phyloP scores from a whole-genome alignment of 768 basidiomycete genomes.

The Tulasnella sp. region DNA sequence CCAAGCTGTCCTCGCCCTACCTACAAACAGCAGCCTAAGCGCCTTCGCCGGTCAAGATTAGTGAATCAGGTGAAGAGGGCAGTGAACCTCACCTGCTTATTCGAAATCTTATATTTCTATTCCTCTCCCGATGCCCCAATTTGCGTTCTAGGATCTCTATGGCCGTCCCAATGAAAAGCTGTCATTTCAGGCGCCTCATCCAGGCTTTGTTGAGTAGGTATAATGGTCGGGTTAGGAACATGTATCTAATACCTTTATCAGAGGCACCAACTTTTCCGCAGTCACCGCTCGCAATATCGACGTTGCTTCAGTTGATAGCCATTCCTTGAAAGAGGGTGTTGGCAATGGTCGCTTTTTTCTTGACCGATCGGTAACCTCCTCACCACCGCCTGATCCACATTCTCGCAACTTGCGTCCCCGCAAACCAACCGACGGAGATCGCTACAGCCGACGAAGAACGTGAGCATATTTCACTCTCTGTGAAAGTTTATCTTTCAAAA shows the following conservation, averaged over 20 bases:
- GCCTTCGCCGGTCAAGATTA: neutral
- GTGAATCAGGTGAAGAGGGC: neutral
- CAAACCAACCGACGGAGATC: neutral
- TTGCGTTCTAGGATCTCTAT: neutral
- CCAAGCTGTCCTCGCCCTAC: neutral
- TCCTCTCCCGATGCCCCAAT: neutral
- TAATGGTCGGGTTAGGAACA: neutral
- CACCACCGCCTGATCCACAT: neutral
- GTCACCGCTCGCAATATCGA: neutral
- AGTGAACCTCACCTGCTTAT: neutral
- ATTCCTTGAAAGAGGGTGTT: neutral
- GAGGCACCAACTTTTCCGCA: neutral
- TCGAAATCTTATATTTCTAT: neutral
- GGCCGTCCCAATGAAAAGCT: neutral
- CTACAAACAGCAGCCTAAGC: neutral
- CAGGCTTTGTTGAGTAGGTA: neutral
- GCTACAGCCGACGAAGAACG: neutral
- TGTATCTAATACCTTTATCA: neutral
- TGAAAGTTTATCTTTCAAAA: neutral
- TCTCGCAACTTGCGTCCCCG: neutral
- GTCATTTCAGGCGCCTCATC: neutral
- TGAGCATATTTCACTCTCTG: neutral
- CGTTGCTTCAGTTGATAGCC: neutral
- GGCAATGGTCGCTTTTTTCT: neutral
- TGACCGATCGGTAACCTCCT: neutral